These are phyloP conservation scores for Euphorbia peplus DNA, from an alignment of 345 rosid genomes.

Conservation along the genomic window DNA sequence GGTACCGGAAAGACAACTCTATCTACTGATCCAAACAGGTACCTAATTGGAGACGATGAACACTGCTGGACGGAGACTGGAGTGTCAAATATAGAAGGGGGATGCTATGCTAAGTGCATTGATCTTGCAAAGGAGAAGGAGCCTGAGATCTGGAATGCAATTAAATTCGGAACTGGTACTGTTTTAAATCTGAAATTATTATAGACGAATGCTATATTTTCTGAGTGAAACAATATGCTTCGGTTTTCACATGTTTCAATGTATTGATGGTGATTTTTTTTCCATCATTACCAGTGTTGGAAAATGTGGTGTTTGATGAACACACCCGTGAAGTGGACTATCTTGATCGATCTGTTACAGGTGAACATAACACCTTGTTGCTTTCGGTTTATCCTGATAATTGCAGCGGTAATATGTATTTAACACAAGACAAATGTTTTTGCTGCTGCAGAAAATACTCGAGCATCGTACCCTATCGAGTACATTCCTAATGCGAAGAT, in stretches of 20 bases:
- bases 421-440: background rate
- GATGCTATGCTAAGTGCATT: slow-evolving; percentile 96
- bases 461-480: slow-evolving; percentile 93
- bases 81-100: slow-evolving; percentile 98
- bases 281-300: slow-evolving; percentile 65
- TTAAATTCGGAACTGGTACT: slow-evolving; percentile 90
- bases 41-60: slow-evolving; percentile 93
- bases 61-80: slow-evolving; percentile 94
- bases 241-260: background rate
- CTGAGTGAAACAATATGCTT: background rate
- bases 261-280: background rate
- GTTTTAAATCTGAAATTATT: slow-evolving; percentile 1
- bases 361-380: slow-evolving; percentile 26
- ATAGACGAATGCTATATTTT: background rate
- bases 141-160: slow-evolving; percentile 95
- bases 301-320: slow-evolving; percentile 94
- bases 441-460: slow-evolving; percentile 70
- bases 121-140: slow-evolving; percentile 91
- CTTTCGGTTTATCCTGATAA: background rate
- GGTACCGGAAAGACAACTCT: slow-evolving; percentile 95
- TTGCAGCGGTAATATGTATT: background rate
- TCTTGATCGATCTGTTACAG: slow-evolving; percentile 84
- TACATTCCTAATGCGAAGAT: slow-evolving; percentile 85
- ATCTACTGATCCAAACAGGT: slow-evolving; percentile 92
- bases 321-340: slow-evolving; percentile 86